Evolutionary conservation across 495 filamentous ascomycete genomes (phyloP).

Genomic region (Podospora fimiseda): DNA sequence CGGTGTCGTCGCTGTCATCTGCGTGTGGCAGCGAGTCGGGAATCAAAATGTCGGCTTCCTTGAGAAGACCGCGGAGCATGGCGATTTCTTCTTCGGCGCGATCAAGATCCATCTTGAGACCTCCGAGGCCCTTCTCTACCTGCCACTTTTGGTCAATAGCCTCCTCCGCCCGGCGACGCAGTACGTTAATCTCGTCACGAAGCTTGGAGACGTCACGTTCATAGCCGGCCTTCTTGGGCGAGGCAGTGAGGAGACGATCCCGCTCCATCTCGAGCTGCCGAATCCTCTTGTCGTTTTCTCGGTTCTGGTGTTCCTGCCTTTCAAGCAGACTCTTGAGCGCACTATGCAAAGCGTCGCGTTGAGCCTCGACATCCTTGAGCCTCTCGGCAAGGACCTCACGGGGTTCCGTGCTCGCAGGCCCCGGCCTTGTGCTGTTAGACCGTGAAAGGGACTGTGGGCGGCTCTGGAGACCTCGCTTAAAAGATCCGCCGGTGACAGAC

Average conservation of each 20-base stretch:
- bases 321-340: conserved; percentile 83
- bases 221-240: conserved; percentile 70
- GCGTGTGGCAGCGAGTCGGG: conserved; percentile 49
- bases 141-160: conserved; percentile 95
- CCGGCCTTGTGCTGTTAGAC: conserved; percentile 54
- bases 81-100: conserved; percentile 88
- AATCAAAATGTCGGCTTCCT: conserved; percentile 79
- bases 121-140: conserved; percentile 86
- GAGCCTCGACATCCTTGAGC: conserved; percentile 84
- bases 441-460: conserved; percentile 43
- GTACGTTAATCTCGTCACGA: conserved; percentile 74
- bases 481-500: conserved; percentile 31
- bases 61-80: conserved; percentile 68
- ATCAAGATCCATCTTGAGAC: conserved; percentile 95
- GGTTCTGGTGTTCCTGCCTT: conserved; percentile 73
- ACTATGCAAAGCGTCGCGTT: conserved; percentile 85
- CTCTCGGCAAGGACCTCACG: conserved; percentile 71
- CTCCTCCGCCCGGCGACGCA: conserved; percentile 86
- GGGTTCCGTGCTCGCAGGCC: conserved; percentile 41
- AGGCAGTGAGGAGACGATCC: conserved; percentile 60
- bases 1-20: conserved; percentile 26
- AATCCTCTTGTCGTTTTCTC: conserved; percentile 72
- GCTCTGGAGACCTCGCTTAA: conserved; percentile 12
- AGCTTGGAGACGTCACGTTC: conserved; percentile 72
- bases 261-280: conserved; percentile 70